Evolutionary conservation across 768 basidiomycete genomes (phyloP), one percentile per base, ranked within the genome.

Genomic region (Mycena crocata): DNA sequence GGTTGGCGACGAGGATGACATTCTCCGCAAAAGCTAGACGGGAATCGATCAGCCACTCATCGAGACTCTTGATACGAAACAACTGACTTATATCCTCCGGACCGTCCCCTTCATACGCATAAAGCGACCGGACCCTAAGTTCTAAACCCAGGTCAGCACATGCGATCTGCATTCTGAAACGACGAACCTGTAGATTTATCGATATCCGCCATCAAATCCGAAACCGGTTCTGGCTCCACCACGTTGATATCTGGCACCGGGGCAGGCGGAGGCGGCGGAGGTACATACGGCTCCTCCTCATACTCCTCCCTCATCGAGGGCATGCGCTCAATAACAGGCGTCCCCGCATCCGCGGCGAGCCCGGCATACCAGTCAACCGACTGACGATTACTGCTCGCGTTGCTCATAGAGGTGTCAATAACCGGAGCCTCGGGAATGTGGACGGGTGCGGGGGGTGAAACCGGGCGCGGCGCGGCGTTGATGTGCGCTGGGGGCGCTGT

Each of bases 311-410:
- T 77, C 42, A 85, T 90, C 28, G 86, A 78, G 37, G 89, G 85
- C 70, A 90, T 75, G 50, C 76, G 80, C 57, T 78, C 80, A 32
- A 81, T 72, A 48, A 73, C 74, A 24, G 70, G 72, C 44, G 75
- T 73, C 37, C 83, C 85, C 39, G 81, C 80, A 80, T 97, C 90
- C 40, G 91, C 92, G 15, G 96, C 95, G 15, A 97, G 84, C 34
- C 91, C 92, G 55, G 90, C 87, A 75, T 94, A 95, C 96, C 96
- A 99, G 72, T 95, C 96, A 5, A 97, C 91, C 9, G 90, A 92
- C 77, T 95, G 92, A 64, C 90, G 83, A 72, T 91, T 87, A 59
- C 79, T 84, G 35, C 84, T 73, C 50, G 69, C 75, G 4, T 76
- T 74, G 37, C 64, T 57, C 77, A 78, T 78, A 2, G 78, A 68